A percentile compares a stretch with the other conserved stretches of the same genome.
Evolutionary conservation across 768 basidiomycete species (phyloP).

Genomic region (Tricholoma hemisulphureum): DNA sequence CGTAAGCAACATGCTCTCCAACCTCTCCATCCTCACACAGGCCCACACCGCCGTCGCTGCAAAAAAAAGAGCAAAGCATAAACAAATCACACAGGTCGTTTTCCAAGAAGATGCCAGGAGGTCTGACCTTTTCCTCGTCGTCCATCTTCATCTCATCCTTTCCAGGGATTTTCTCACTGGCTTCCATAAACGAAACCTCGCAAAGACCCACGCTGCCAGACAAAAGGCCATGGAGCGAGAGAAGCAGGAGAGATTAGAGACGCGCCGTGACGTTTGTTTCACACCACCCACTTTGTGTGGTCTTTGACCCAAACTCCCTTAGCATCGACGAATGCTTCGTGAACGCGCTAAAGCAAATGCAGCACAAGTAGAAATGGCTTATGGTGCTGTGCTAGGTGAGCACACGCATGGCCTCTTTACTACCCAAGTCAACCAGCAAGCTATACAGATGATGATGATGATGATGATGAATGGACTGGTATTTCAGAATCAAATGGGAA

Average conservation of each 20-base stretch:
- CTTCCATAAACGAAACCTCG: constrained; percentile 89
- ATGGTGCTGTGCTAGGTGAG: constrained; percentile 50
- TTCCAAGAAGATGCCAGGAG: constrained; percentile 86
- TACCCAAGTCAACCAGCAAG: constrained; percentile 11
- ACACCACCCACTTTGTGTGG: constrained; percentile 5
- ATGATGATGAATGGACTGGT: constrained; percentile 51
- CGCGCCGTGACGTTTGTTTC: constrained; percentile 69
- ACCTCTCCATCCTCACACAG: constrained; percentile 57
- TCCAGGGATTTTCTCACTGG: constrained; percentile 87
- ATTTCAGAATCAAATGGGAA: constrained; percentile 34
- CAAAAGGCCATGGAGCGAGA: constrained; percentile 74
- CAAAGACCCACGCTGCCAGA: constrained; percentile 73
- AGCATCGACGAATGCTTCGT: constrained; percentile 78
- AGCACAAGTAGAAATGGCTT: constrained; percentile 72
- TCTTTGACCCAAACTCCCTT: constrained; percentile 5
- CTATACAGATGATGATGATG: constrained; percentile 33
- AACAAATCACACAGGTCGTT: constrained; percentile 74
- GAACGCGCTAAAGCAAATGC: constrained; percentile 80
- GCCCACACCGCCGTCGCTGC: constrained; percentile 63
- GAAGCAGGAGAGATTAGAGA: constrained; percentile 70
- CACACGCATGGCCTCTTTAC: constrained; percentile 7
- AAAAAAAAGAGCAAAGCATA: constrained; percentile 62
- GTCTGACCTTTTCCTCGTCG: constrained; percentile 36
- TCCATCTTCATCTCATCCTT: constrained; percentile 12
- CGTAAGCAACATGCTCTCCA: constrained; percentile 17